Conservation (phyloP, 768 basidiomycete genomes). For the Hirschioporus abietinus region DNA sequence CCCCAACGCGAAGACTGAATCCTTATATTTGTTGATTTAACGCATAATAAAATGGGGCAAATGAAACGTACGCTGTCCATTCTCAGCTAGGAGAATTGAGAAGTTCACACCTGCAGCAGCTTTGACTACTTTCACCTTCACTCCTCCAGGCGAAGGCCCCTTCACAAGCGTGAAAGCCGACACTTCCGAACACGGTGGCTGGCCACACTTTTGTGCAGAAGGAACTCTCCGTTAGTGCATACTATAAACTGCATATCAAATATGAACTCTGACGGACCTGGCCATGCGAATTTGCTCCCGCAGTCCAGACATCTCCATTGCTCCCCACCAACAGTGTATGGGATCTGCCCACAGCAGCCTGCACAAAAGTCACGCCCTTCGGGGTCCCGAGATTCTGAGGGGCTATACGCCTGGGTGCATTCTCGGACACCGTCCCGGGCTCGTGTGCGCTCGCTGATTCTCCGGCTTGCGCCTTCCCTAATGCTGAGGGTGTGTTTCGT, state of each 20-base stretch:
- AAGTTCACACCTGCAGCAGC: slow-evolving; percentile 83
- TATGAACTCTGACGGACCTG: slow-evolving; percentile 44
- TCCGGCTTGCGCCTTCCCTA: slow-evolving; percentile 55
- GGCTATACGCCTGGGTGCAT: slow-evolving; percentile 57
- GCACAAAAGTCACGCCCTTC: slow-evolving; percentile 57
- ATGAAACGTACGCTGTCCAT: slow-evolving; percentile 61
- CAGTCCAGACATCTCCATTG: slow-evolving; percentile 78
- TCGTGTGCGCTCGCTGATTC: slow-evolving; percentile 12
- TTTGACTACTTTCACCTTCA: slow-evolving; percentile 59
- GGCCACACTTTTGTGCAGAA: slow-evolving; percentile 55
- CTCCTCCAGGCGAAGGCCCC: slow-evolving; percentile 52
- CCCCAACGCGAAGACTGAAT: slow-evolving; percentile 79
- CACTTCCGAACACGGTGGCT: slow-evolving; percentile 59
- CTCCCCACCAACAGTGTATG: slow-evolving; percentile 82
- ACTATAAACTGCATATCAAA: no score
- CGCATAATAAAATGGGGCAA: neutral
- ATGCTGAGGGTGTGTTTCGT: slow-evolving; percentile 63
- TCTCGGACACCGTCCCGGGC: slow-evolving; percentile 53
- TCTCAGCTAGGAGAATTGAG: slow-evolving; percentile 74
- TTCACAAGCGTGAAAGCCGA: slow-evolving; percentile 57
- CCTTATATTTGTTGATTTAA: neutral
- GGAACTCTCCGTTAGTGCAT: neutral
- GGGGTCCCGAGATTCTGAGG: slow-evolving; percentile 58
- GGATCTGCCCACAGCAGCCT: slow-evolving; percentile 78
- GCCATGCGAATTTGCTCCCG: slow-evolving; percentile 75